Evolutionary conservation across 768 basidiomycete species (phyloP), one percentile per base, ranked within the genome.

Genomic region (Flagelloscypha sp.): DNA sequence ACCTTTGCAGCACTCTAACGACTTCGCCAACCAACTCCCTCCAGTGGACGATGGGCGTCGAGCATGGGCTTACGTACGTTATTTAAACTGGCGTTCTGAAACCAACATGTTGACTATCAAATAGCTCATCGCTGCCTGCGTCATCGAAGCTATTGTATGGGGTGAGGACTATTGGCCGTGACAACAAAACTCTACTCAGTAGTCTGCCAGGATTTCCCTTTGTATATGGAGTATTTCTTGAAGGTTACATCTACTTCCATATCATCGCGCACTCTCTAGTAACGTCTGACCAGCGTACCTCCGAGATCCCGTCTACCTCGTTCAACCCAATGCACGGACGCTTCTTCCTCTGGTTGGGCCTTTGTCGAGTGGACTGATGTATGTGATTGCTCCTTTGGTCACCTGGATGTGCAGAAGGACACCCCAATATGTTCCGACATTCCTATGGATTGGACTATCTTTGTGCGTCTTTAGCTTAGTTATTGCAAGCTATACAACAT

Each of bases 311-410:
- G 35, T 18, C 4, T 54, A 43, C 27, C 19, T 27, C 10, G 41
- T 45, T 2, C 53, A 57, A 22, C 31, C 43, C 3, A 40, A 40
- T 20, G 56, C 57, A 11, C 17, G 39, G 7, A 36, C 41, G 5
- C 41, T 56, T 12, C 47, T 59, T 13, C 57, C 57, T 2, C 41
- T 59, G 10, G 46, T 55, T 27, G 57, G 57, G 10, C 54, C 49
- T 1, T 37, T 55, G 3, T 47, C 51, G 2, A 46, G 53, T 24
- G 56, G 57, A 1, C 47, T 57, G 18, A 57, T 56, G 12, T 58
- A 57, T 38, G n/a, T n/a, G n/a, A n/a, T n/a, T n/a, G n/a, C n/a
- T 58, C 54, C 30, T 50, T 54, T 16, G 52, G 56, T 52, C 33
- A 15, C 41, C 22, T 12, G n/a, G 6, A 4, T 7, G 10, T 23